Base-by-base conservation (phyloP, 2,329 filamentous ascomycete genomes). In the Colletotrichum truncatum region DNA sequence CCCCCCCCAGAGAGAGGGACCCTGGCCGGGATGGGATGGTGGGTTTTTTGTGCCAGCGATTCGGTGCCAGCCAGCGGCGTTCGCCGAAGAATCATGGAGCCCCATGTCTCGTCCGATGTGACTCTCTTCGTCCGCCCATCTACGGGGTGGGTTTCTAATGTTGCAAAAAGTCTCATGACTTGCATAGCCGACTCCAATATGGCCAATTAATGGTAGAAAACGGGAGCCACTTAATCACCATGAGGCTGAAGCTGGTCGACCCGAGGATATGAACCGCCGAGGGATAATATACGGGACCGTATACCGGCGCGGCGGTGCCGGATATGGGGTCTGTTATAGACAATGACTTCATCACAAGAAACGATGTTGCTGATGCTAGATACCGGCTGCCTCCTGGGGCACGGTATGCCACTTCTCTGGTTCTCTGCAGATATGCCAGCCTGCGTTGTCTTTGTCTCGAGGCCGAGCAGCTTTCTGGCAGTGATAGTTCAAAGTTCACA, bases 71-170 rank as follows among this genome's bases (percentile, higher is more conserved):
- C n/a, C 46, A 16, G 32, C 46, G 16, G 46, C 46, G 10, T 49
- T 34, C 46, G 26, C 46, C 46, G 46, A 49, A n/a, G 28, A 49
- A 9, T 49, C 30, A 38, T 38, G 28, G 26, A 26, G 34, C 23
- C 41, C 59, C 59, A 57, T 58, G 59, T 58, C 53, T 43, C 59
- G 30, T 58, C 43, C 23, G 59, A 58, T 28, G 43, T 43, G 26
- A 53, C 59, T 32, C 34, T 39, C 41, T 26, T 62, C 52, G 28
- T 49, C 59, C 59, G 45, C 59, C 34, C 48, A 51, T 36, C 25
- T 18, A 49, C 11, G 21, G 6, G 18, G 41, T 63, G 59, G 57
- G 36, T 46, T 61, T 30, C 16, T 23, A 9, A 18, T 16, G 25
- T 28, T 18, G 16, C 38, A 21, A 10, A 21, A 21, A 16, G 34